Conservation (phyloP, 1,284 basidiomycete species). For the Termitomyces sp. region DNA sequence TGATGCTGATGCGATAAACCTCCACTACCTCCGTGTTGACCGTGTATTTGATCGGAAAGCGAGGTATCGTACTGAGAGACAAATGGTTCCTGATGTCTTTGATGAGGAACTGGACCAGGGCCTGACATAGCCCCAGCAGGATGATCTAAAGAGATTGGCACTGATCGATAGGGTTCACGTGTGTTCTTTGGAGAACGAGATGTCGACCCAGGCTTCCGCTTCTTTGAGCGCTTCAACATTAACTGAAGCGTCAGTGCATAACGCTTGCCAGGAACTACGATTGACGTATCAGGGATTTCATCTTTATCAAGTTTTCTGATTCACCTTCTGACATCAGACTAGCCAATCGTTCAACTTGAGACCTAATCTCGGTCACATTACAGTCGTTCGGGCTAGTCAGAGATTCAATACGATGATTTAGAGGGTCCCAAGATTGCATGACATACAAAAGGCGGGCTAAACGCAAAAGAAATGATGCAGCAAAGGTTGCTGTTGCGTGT, state of each 20-base stretch:
- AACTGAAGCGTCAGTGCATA: constrained; percentile 85
- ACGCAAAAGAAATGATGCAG: constrained; percentile 84
- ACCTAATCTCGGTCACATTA: constrained; percentile 69
- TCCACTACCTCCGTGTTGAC: constrained; percentile 12
- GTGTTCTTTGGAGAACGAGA: constrained; percentile 55
- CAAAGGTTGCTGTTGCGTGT: constrained; percentile 89
- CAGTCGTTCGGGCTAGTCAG: constrained; percentile 72
- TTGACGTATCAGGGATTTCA: background rate
- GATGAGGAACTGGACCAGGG: constrained; percentile 20
- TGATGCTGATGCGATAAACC: constrained; percentile 23
- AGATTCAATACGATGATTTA: constrained; percentile 5
- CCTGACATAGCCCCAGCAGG: constrained; percentile 19
- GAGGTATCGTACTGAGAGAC: constrained; percentile 39
- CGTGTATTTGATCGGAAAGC: constrained; percentile 27
- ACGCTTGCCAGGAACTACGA: constrained; percentile 78
- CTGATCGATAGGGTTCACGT: constrained; percentile 41
- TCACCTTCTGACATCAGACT: constrained; percentile 71
- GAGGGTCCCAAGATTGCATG: constrained; percentile 7
- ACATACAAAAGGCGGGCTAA: constrained; percentile 81
- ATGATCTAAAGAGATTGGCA: constrained; percentile 35
- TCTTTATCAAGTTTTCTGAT: constrained; percentile 17
- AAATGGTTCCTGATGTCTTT: constrained; percentile 35
- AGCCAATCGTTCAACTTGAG: constrained; percentile 75
- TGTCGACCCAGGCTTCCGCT: constrained; percentile 50
- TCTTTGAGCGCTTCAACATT: constrained; percentile 79